Percentiles rank a stretch among this genome's conserved stretches.
These are phyloP conservation scores for Capronia coronata DNA, from an alignment of 2,329 filamentous ascomycete species.

Conservation along the genomic window DNA sequence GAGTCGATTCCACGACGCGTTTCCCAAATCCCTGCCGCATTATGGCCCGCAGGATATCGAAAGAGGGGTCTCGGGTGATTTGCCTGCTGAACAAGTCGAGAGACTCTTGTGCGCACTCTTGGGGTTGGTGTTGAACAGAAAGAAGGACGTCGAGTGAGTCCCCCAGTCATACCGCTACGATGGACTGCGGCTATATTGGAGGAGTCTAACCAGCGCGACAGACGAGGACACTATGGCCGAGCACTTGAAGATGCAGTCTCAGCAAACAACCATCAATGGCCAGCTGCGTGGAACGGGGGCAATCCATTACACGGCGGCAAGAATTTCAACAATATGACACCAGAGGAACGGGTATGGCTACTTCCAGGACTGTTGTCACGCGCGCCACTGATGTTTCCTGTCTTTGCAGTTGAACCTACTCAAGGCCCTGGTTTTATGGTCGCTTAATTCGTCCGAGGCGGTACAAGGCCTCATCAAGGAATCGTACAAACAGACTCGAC, in stretches of 20 bases:
- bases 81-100: conserved; percentile 80
- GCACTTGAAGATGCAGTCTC: conserved; percentile 89
- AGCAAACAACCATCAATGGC: conserved; percentile 82
- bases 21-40: conserved; percentile 78
- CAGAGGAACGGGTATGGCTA: conserved; percentile 65
- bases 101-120: conserved; percentile 83
- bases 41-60: conserved; percentile 96
- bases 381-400: conserved; percentile 4
- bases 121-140: conserved; percentile 83
- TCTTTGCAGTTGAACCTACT: conserved; percentile 66
- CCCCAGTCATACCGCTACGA: background rate
- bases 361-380: background rate
- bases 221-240: conserved; percentile 83
- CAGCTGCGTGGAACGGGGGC: conserved; percentile 69
- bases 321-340: conserved; percentile 75
- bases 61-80: conserved; percentile 67
- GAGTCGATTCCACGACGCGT: conserved; percentile 81
- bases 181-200: background rate
- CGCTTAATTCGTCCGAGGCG: conserved; percentile 77
- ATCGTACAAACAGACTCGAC: conserved; percentile 79
- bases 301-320: conserved; percentile 76
- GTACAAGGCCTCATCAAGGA: conserved; percentile 76
- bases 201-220: conserved; percentile 38
- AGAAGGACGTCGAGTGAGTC: conserved; percentile 95
- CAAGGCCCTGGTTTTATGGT: conserved; percentile 78